Evolutionary conservation across 345 rosid genomes (phyloP).

Genomic region (Noccaea caerulescens): DNA sequence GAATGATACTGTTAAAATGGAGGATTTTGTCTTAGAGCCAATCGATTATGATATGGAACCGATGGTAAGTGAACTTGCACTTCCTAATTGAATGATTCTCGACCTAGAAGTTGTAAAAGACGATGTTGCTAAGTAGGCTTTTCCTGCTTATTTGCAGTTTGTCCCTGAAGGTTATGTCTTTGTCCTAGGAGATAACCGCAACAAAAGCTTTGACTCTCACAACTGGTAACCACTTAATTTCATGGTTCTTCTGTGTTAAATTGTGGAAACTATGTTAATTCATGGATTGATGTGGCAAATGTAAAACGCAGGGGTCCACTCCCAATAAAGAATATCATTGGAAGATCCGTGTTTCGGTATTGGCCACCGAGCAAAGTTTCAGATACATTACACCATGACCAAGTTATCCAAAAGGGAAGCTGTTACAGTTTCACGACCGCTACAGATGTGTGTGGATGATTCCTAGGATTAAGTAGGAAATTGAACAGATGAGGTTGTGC

Average conservation of each 20-base stretch:
- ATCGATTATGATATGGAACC: conserved; percentile 73
- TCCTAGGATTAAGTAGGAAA: conserved; percentile 26
- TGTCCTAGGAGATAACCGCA: conserved; percentile 94
- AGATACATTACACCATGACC: conserved; percentile 51
- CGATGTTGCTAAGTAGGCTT: conserved; percentile 6
- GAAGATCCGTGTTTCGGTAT: conserved; percentile 74
- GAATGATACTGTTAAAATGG: conserved; percentile 65
- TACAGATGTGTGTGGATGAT: conserved; percentile 25
- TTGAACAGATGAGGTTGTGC: conserved; percentile 26
- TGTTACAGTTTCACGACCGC: conserved; percentile 51
- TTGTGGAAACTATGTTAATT: conserved; percentile 16
- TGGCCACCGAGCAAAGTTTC: conserved; percentile 84
- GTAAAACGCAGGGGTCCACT: conserved; percentile 77
- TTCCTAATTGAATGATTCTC: background rate
- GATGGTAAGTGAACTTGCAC: conserved; percentile 50
- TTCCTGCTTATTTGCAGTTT: conserved; percentile 51
- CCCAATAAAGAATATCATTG: conserved; percentile 64
- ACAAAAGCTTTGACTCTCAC: conserved; percentile 90
- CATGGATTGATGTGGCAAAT: conserved; percentile 21
- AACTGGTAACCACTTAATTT: conserved; percentile 61
- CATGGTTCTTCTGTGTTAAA: conserved; percentile 8
- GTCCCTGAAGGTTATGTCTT: conserved; percentile 87
- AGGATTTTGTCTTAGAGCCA: conserved; percentile 76
- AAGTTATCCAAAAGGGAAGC: conserved; percentile 38
- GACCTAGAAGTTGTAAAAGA: background rate